Percentiles rank a stretch among this genome's conserved stretches.
Evolutionary conservation across 2,329 filamentous ascomycete species (phyloP).

Genomic region (Orbilia brochopaga): DNA sequence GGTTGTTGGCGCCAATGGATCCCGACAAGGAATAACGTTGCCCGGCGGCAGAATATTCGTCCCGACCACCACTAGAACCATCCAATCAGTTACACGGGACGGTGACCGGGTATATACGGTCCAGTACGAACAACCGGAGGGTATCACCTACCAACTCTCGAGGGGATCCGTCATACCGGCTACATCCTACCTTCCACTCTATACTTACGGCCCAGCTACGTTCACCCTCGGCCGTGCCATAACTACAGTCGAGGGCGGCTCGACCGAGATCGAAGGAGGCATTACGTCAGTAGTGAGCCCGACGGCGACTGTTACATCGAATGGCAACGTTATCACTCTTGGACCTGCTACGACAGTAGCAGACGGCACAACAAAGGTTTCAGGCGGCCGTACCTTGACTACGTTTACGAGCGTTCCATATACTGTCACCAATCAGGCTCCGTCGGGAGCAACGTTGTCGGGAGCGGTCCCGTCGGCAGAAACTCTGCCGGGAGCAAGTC

Average conservation of each 20-base stretch:
- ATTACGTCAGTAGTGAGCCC: conserved; percentile 30
- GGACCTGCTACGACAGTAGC: conserved; percentile 23
- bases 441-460: too few species aligned
- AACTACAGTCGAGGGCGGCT: conserved; percentile 28
- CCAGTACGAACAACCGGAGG: conserved; percentile 43
- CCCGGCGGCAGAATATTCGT: conserved; percentile 32
- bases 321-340: conserved; percentile 16
- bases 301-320: conserved; percentile 35
- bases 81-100: conserved; percentile 27
- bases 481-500: too few species aligned
- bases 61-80: conserved; percentile 33
- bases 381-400: conserved; percentile 27
- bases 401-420: conserved; percentile 36
- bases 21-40: conserved; percentile 30
- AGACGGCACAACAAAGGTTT: conserved; percentile 24
- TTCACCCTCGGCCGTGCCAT: conserved; percentile 40
- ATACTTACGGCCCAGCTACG: conserved; percentile 23
- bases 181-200: conserved; percentile 36
- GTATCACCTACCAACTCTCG: conserved; percentile 36
- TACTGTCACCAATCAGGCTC: conserved; percentile 30
- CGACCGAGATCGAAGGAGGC: conserved; percentile 24
- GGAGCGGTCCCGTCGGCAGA: too few species aligned
- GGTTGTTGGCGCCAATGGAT: conserved; percentile 43
- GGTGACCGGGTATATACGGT: conserved; percentile 25
- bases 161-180: conserved; percentile 40